A percentile compares a stretch with the other conserved stretches of the same genome.
Evolutionary conservation across 2,329 filamentous ascomycete genomes (phyloP).

Genomic region (Cadophora sp.): DNA sequence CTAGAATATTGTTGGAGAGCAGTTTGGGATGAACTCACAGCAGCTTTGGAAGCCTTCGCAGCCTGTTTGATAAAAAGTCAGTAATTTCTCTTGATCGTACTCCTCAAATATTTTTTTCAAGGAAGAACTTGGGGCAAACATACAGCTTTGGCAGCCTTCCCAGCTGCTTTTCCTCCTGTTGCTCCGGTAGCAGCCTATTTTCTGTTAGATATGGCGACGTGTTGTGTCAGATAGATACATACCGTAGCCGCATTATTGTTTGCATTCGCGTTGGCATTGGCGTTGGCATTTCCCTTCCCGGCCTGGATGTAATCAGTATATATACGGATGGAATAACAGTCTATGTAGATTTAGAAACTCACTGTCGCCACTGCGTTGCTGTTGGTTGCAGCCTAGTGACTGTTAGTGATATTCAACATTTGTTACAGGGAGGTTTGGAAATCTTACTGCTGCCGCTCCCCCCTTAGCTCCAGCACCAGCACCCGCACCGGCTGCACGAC

Average conservation of each 20-base stretch:
- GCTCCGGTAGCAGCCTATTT: not conserved
- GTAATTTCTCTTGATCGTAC: not conserved
- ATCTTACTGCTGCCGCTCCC: not conserved
- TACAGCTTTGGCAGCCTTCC: not conserved
- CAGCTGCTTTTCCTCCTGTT: not conserved
- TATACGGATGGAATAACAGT: not conserved
- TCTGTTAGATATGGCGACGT: not conserved
- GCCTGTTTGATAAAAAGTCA: not conserved
- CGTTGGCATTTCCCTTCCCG: not conserved
- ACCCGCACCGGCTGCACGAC: not conserved
- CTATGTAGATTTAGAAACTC: not conserved
- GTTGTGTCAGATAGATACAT: too few relatives aligned
- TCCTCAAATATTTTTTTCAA: too few relatives aligned
- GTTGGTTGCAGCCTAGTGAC: not conserved
- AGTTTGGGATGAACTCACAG: not conserved
- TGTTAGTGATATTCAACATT: not conserved
- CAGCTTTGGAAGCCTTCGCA: too few relatives aligned
- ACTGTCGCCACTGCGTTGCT: not conserved
- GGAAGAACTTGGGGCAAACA: not conserved
- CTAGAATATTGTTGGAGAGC: too few relatives aligned
- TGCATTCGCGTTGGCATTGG: not conserved
- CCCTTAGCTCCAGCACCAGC: not conserved
- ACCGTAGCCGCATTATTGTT: not conserved
- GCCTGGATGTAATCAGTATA: conserved; percentile 3
- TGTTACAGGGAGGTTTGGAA: not conserved